phyloP scores from a whole-genome alignment of 192 early-diverging fungal genomes.

The Coemansia sp. region DNA sequence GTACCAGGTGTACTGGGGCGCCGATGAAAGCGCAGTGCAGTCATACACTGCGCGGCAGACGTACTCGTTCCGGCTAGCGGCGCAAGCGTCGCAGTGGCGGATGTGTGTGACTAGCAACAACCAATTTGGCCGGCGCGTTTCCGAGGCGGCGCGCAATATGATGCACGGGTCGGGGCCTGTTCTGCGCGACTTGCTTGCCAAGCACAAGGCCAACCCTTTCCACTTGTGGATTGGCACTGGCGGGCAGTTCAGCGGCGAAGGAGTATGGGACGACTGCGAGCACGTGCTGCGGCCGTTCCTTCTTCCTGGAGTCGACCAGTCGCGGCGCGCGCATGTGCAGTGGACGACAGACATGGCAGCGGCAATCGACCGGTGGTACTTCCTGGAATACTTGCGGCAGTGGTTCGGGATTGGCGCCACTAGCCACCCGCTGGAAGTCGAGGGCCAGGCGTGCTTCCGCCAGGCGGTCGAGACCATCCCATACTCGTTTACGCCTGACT shows the following conservation, averaged over 20 bases:
- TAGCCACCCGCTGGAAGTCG: conserved; percentile 16
- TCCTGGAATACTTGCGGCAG: conserved; percentile 60
- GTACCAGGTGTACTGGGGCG: conserved; percentile 51
- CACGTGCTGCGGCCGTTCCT: conserved; percentile 61
- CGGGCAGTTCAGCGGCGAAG: conserved; percentile 67
- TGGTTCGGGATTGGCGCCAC: conserved; percentile 49
- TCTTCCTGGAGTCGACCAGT: conserved; percentile 28
- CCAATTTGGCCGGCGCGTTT: conserved; percentile 35
- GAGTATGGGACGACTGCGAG: conserved; percentile 60
- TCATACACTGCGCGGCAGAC: conserved; percentile 40
- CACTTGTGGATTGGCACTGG: conserved; percentile 72
- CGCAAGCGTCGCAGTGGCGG: conserved; percentile 53
- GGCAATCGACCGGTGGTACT: conserved; percentile 64
- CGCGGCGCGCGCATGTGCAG: conserved; percentile 44
- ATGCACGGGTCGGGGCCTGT: conserved; percentile 47
- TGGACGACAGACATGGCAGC: conserved; percentile 63
- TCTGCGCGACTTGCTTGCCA: conserved; percentile 57
- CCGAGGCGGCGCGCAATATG: conserved; percentile 28
- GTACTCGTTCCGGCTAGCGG: conserved; percentile 43
- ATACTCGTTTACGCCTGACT: conserved; percentile 76
- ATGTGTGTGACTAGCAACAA: conserved; percentile 48
- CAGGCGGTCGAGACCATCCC: conserved; percentile 71
- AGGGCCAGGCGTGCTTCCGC: conserved; percentile 54
- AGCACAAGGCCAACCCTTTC: conserved; percentile 64
- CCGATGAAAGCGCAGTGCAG: conserved; percentile 40